Evolutionary conservation across 1,284 basidiomycete species (phyloP).

Genomic region (Rhodotorula sp.): DNA sequence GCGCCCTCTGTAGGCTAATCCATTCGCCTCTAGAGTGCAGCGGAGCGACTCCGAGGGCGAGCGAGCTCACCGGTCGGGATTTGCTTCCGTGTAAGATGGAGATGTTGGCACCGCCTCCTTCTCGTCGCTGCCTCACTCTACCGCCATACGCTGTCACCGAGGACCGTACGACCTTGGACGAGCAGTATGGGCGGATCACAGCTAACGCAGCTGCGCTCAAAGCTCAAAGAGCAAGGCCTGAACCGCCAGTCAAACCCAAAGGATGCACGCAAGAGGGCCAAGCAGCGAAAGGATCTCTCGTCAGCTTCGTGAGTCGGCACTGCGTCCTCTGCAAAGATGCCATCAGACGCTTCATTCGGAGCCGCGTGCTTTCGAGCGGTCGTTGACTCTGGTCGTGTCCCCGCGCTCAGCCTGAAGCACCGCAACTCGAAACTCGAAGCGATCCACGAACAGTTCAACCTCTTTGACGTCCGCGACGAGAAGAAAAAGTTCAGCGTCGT

Average conservation of each 20-base stretch:
- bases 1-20: no score
- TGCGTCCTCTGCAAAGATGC: no score
- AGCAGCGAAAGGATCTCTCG: constrained; percentile 46
- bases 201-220: constrained; percentile 80
- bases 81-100: not conserved
- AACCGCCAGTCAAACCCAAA: constrained; percentile 57
- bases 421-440: constrained; percentile 63
- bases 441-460: constrained; percentile 82
- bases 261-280: constrained; percentile 64
- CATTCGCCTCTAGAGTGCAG: no score
- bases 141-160: not conserved
- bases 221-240: constrained; percentile 72
- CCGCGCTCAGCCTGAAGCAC: constrained; percentile 21
- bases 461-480: constrained; percentile 88
- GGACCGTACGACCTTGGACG: constrained; percentile 57
- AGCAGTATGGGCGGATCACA: constrained; percentile 61
- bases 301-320: constrained; percentile 41
- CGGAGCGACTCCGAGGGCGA: no score
- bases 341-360: not conserved
- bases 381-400: not conserved
- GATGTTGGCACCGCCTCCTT: not conserved
- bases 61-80: not conserved
- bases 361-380: not conserved
- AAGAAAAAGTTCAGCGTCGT: constrained; percentile 53
- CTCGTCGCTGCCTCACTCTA: no score